phyloP scores from a whole-genome alignment of 306 rosid species.

The Pyrus bretschneideri region DNA sequence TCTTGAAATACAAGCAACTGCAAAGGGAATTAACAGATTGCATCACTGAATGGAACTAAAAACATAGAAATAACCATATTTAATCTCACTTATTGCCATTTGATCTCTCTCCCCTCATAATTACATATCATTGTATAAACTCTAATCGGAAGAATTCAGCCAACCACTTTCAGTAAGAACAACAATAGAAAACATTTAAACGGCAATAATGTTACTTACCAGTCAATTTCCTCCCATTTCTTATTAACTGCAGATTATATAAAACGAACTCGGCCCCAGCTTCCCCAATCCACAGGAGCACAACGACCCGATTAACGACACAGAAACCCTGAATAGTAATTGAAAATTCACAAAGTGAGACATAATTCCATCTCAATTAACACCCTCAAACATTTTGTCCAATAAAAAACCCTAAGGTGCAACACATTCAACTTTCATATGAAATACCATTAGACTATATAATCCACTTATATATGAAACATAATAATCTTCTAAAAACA shows the following conservation, averaged over 20 bases:
- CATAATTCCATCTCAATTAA: not conserved
- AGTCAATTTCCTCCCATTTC: constrained; percentile 21
- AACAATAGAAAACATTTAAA: not conserved
- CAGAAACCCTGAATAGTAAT: not conserved
- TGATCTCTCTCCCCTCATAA: not conserved
- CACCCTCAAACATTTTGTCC: not conserved
- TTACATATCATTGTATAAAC: not conserved
- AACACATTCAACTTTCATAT: too few relatives aligned
- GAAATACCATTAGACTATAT: too few relatives aligned
- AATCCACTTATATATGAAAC: not conserved
- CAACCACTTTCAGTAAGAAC: not conserved
- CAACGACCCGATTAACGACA: constrained; percentile 10
- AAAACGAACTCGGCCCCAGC: constrained; percentile 15
- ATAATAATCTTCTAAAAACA: not conserved
- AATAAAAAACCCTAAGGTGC: not conserved
- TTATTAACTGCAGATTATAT: constrained; percentile 10
- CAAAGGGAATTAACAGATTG: constrained; percentile 16
- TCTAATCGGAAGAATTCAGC: not conserved
- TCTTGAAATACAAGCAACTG: constrained; percentile 34
- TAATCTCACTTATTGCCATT: not conserved
- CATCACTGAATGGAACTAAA: constrained; percentile 16
- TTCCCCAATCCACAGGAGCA: not conserved
- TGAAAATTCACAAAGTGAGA: not conserved
- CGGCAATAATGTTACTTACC: constrained; percentile 16
- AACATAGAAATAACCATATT: not conserved